Conservation (phyloP, 2,329 filamentous ascomycete genomes). For the Nothophaeocryptopus gaeumannii region DNA sequence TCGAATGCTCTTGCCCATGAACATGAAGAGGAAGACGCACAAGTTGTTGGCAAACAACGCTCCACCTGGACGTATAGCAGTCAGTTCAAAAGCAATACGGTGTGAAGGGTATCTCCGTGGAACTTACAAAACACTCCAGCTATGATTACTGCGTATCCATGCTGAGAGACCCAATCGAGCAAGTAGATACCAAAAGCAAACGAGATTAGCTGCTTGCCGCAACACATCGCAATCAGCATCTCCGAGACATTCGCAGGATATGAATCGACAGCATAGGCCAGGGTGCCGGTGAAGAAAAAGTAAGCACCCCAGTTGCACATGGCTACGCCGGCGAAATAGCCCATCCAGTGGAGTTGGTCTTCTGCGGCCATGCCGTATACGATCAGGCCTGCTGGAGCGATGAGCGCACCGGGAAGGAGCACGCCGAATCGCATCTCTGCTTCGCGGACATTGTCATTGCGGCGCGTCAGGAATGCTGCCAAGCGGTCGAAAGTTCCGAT, state of each 20-base stretch:
- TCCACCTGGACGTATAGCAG: constrained; percentile 3
- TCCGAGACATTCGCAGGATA: constrained; percentile 60
- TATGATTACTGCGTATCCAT: constrained; percentile 37
- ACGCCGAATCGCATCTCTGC: constrained; percentile 35
- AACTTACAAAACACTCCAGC: constrained; percentile 33
- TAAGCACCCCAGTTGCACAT: constrained; percentile 38
- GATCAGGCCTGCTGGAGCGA: constrained; percentile 37
- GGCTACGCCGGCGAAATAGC: constrained; percentile 38
- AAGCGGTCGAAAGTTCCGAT: constrained; percentile 31
- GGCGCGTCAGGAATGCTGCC: constrained; percentile 32
- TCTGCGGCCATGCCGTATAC: constrained; percentile 38
- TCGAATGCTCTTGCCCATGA: constrained; percentile 36
- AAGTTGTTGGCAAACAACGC: constrained; percentile 37
- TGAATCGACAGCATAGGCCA: constrained; percentile 61
- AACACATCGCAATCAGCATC: constrained; percentile 53
- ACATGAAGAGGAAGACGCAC: constrained; percentile 35
- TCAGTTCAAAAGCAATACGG: no score
- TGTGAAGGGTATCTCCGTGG: no score
- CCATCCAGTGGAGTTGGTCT: constrained; percentile 36
- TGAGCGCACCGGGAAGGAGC: constrained; percentile 36
- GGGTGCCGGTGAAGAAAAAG: constrained; percentile 46
- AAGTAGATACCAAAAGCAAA: constrained; percentile 37
- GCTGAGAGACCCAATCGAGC: constrained; percentile 36
- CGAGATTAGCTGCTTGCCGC: constrained; percentile 37
- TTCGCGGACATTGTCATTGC: constrained; percentile 31